Base-by-base conservation (phyloP, 108 stramenopile genomes). In the Fragilaria crotonensis region DNA sequence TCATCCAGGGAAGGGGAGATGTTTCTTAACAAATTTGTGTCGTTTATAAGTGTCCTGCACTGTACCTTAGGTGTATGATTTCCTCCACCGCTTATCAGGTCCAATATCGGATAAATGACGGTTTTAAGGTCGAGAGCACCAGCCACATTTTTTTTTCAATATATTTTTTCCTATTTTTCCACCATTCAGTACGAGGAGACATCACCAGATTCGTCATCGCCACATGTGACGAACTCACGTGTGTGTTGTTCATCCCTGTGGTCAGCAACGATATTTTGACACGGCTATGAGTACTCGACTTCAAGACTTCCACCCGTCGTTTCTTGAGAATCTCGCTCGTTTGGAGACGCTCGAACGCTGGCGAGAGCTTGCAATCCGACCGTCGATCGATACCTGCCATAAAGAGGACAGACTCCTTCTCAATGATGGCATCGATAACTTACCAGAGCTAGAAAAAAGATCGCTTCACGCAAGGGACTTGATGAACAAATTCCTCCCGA, bases 321-420 rank as follows among this genome's bases (percentile, higher is more conserved):
- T 51, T 22, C 18, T 19, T 7, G 20, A 51, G 19, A 14, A 19
- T 20, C 41, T 14, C 14, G 14, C 49, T 0, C 71, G 73, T 19
- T 36, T 68, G 52, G 19, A 48, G 33, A 4, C n/a, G 0, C 25
- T 74, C 20, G 73, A 74, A 48, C 30, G 30, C 19, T 74, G 73
- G 73, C 45, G 28, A 30, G 73, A 74, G 31, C 48, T 74, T 33
- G 73, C 73, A 7, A 53, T 74, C 41, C 59, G 67, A 44, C 73
- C 73, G 19, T 31, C 46, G 3, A 0, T 20, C 25, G 49, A 60
- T 4, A 63, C 46, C 18, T 69, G 63, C 25, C 33, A 65, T 53
- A 53, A 45, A n/a, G 68, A 69, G 1, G 73, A 75, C 51, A 25
- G 29, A 21, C 41, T 53, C 30, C 25, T 75, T 45, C 48, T 33